These are phyloP conservation scores for Kwoniella newhampshirensis DNA, from an alignment of 768 basidiomycete species.

Conservation along the genomic window DNA sequence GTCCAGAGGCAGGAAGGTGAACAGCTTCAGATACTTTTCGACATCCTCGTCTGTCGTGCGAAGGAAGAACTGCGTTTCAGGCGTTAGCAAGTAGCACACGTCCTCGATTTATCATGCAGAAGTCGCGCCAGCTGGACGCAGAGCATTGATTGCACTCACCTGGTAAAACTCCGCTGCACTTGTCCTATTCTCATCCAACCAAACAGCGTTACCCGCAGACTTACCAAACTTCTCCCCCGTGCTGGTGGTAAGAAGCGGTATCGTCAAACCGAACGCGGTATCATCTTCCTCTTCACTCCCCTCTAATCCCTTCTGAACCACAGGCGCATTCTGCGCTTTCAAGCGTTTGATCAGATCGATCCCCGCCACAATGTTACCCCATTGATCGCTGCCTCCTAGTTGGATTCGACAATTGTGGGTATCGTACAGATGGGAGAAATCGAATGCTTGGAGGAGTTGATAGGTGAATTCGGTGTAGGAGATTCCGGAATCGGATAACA, in stretches of 20 bases:
- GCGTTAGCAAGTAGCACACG: no score
- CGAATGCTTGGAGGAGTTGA: slow-evolving; percentile 94
- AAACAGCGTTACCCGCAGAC: slow-evolving; percentile 91
- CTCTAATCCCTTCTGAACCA: background rate
- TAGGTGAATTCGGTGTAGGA: slow-evolving; percentile 99
- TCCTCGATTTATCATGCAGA: no score
- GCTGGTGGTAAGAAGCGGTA: slow-evolving; percentile 86
- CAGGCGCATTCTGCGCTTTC: slow-evolving; percentile 59
- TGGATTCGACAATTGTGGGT: slow-evolving; percentile 74
- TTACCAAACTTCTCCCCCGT: slow-evolving; percentile 96
- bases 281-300: slow-evolving; percentile 30
- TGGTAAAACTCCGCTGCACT: slow-evolving; percentile 94
- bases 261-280: slow-evolving; percentile 77
- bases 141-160: slow-evolving; percentile 59
- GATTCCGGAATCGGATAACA: slow-evolving; percentile 74
- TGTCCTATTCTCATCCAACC: slow-evolving; percentile 76
- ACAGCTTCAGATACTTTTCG: slow-evolving; percentile 72
- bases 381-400: slow-evolving; percentile 95
- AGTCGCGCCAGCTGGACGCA: background rate
- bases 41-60: slow-evolving; percentile 77
- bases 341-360: slow-evolving; percentile 77
- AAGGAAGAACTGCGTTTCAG: slow-evolving; percentile 73
- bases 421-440: slow-evolving; percentile 74
- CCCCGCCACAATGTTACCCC: slow-evolving; percentile 95
- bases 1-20: slow-evolving; percentile 69